Base-by-base conservation (phyloP, 2,329 filamentous ascomycete species). In the Lecanosticta acicola region DNA sequence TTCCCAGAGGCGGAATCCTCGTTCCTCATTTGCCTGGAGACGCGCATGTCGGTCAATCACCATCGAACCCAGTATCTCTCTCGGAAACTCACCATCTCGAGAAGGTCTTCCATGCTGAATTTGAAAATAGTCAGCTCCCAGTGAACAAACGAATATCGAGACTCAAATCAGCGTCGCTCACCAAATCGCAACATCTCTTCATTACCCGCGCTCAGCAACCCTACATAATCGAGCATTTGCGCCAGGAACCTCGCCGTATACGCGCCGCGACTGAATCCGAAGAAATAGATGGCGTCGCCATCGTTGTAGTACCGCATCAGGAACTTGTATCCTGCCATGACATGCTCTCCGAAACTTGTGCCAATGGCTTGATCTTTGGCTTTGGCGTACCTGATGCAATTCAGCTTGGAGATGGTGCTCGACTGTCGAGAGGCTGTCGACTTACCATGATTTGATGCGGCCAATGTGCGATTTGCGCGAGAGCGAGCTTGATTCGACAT, bases 291-390 rank as follows among this genome's bases (percentile, higher is more conserved):
- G 32, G 56, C 39, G 46, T 64, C 63, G 4, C 61, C 63, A 16
- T 41, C 46, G n/a, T 37, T 43, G 43, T 62, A 63, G 41, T 65
- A 59, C 13, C 51, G 45, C 60, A 65, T 63, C 36, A 65, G 40
- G 43, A 65, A 64, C 45, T 83, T 81, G 66, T 93, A 93, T 1
- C 85, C 87, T 5, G 83, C 86, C 56, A 93, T 85, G 9, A 93
- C 87, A 67, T 93, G 87, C 46, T 87, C 77, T 55, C 85, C 85
- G 53, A 94, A 91, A 0, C 83, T 87, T 0, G 84, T 84, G 1
- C 87, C 87, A 49, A 94, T 67, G 8, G 86, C 87, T 2, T 84
- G 86, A 64, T 93, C 87, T 56, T 87, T 87, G 49, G 84, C 81
- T 56, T 87, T 86, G 35, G 75, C 68, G 59, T 83, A 84, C n/a